phyloP scores from a whole-genome alignment of 441 rosid species.

The Erodium trifolium region DNA sequence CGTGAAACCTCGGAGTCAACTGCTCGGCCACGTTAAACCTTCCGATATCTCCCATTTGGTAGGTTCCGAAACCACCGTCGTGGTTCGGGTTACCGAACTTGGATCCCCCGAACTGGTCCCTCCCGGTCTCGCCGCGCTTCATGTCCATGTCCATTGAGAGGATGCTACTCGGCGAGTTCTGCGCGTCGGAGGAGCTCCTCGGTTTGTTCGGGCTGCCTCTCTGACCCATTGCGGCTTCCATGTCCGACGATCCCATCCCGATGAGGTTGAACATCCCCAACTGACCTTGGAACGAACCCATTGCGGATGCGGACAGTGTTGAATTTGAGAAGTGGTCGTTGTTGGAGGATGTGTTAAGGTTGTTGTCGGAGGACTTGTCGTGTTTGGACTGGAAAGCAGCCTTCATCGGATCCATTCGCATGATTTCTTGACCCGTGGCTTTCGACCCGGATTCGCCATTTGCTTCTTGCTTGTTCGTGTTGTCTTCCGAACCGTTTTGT shows the following conservation, averaged over 20 bases:
- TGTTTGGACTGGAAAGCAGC: conserved; percentile 17
- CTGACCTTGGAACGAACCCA: conserved; percentile 25
- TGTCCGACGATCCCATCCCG: conserved; percentile 23
- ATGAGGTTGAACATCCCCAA: conserved; percentile 31
- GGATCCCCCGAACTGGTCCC: conserved; percentile 11
- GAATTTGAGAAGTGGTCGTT: conserved; percentile 26
- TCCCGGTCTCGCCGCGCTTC: conserved; percentile 26
- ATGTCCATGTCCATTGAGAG: conserved; percentile 35
- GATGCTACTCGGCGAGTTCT: conserved; percentile 28
- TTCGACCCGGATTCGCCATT: conserved; percentile 23
- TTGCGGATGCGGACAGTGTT: conserved; percentile 29
- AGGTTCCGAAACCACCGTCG: conserved; percentile 29
- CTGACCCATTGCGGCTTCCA: conserved; percentile 24
- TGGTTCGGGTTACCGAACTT: conserved; percentile 17
- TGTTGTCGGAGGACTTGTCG: conserved; percentile 24
- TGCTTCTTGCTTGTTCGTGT: conserved; percentile 16
- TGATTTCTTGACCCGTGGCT: conserved; percentile 13
- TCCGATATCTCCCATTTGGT: conserved; percentile 32
- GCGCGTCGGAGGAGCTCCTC: conserved; percentile 25
- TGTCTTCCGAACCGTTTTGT: conserved; percentile 23
- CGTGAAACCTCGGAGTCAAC: conserved; percentile 31
- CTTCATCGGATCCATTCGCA: conserved; percentile 19
- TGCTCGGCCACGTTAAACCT: conserved; percentile 37
- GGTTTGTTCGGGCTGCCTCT: conserved; percentile 32
- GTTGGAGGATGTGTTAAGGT: neutral